phyloP scores from a whole-genome alignment of 73 alveolate species.

The Tetrahymena thermophila region DNA sequence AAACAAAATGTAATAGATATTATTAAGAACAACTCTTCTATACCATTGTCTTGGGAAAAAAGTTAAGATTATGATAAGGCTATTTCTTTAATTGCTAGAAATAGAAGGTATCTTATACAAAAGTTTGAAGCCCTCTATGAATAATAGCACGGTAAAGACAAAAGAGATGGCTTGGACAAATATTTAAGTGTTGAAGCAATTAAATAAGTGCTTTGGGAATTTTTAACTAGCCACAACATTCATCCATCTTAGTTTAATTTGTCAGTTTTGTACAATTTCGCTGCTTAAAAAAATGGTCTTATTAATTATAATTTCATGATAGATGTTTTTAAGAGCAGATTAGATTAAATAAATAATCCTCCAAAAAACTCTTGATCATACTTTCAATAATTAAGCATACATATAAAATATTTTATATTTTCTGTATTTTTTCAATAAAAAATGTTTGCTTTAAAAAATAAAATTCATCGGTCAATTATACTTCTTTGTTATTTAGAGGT shows the following conservation, averaged over 20 bases:
- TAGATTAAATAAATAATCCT: background rate
- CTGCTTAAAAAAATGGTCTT: background rate
- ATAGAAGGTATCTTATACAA: background rate
- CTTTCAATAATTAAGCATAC: background rate
- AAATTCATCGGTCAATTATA: no score
- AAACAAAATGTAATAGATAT: background rate
- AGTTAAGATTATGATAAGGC: background rate
- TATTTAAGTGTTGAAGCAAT: background rate
- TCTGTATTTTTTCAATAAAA: background rate
- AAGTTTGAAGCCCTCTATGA: background rate
- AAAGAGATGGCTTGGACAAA: background rate
- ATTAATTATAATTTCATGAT: background rate
- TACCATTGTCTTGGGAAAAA: background rate
- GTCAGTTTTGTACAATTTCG: background rate
- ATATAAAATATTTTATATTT: background rate
- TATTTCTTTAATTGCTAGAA: background rate
- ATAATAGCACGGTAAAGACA: background rate
- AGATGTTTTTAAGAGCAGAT: background rate
- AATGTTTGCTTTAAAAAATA: background rate
- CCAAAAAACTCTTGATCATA: background rate
- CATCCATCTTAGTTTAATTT: background rate
- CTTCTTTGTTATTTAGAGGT: no score
- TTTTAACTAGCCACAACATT: background rate
- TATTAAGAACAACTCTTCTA: background rate
- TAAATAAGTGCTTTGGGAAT: background rate